Base-by-base conservation (phyloP, 1,139 yeast genomes). In the Suhomyces kunorum region DNA sequence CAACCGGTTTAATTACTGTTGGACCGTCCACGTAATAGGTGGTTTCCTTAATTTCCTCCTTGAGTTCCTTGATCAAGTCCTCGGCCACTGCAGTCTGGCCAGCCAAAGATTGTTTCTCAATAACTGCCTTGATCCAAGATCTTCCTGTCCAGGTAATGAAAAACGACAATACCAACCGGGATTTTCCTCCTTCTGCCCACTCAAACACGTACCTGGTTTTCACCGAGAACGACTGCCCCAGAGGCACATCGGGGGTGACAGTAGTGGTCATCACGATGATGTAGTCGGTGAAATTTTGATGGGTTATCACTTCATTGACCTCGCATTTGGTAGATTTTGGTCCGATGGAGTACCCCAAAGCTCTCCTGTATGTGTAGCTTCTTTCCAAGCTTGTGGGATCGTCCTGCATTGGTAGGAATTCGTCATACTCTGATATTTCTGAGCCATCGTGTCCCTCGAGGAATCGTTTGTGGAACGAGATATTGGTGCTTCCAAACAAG, bases 181-280 rank as follows among this genome's bases (percentile, higher is more conserved):
- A 75, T n/a, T 56, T 47, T 43, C 71, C 71, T 15, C 61, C 48
- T 17, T 58, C 62, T 2, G 61, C 77, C 83, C 84, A 78, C 5
- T 68, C 61, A 20, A 77, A 59, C 16, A 71, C 57, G 50, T 71
- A 77, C 32, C 77, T 60, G 6, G 81, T 78, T 38, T 69, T 62
- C 4, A 79, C 81, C 19, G 70, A 62, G 49, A 79, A 79, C 1
- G 76, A 71, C 32, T 64, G 67, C 6, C 84, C 84, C 63, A 77
- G 78, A 0, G 84, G 84, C 4, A 79, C 84, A 49, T 76, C 80
- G 0, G 84, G 84, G 0, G 83, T 78, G 15, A 53, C 58, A 2
- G 79, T 67, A 1, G 62, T 63, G 7, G 74, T 63, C 4, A 64
- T 48, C 6, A 76, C 64, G 24, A 64, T 58, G 6, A 74, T 56